Base-by-base conservation (phyloP, 345 rosid species). In the Citrus sp. region DNA sequence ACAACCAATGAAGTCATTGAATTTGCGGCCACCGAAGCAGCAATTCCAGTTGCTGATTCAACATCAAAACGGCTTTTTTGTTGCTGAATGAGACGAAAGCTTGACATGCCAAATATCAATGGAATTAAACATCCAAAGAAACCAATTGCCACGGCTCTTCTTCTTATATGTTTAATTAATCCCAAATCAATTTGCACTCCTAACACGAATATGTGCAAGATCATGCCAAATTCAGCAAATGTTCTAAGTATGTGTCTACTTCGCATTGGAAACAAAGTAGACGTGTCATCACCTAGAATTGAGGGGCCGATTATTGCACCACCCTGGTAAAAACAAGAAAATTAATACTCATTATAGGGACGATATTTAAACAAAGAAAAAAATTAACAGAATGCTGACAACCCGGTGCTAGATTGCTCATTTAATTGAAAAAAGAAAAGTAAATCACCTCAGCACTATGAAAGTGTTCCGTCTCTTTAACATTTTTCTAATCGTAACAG, bases 261-360 rank as follows among this genome's bases (percentile, higher is more conserved):
- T 56, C 49, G 27, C 16, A 27, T 0, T 2, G 80, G 74, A 16
- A 80, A 84, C 40, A 84, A 46, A 18, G 64, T 64, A 5, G 21
- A 9, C 1, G 3, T 6, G 72, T 74, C 56, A 10, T 68, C 14
- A 4, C 86, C 84, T 6, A 84, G 77, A 37, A 84, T 25, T 3
- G 86, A 80, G 30, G 81, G 86, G 24, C 86, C 86, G 8, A 84
- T 76, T 28, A 84, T 18, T 42, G 80, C 42, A n/a, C 84, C 86
- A 25, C 66, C 84, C 86, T 84, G 77, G 74, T 30, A 8, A n/a
- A 67, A 27, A 32, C 32, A 62, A 73, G 2, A 51, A 30, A 27
- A 72, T 32, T 6, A 14, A 21, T 24, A 5, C 34, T 42, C 51
- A 42, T 42, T 3, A 42, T 0, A 42, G 14, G 16, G 13, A 42